phyloP scores from a whole-genome alignment of 2,329 filamentous ascomycete genomes.

The Trichoderma sp. region DNA sequence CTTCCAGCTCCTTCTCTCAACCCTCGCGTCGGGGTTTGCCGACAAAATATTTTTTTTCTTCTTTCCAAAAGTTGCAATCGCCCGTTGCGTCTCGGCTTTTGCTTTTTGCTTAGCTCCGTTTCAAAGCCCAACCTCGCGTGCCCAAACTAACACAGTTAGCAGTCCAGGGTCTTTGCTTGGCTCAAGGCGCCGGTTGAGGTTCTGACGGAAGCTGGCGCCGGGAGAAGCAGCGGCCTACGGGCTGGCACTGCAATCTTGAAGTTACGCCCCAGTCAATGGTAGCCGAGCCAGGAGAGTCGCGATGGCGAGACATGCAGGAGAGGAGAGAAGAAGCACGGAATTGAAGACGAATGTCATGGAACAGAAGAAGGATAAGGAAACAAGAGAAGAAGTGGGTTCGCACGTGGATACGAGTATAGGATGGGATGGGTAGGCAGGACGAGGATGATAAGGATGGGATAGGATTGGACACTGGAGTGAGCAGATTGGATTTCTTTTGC shows the following conservation, averaged over 20 bases:
- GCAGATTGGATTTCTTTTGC: background rate
- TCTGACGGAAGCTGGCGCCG: slow-evolving; percentile 3
- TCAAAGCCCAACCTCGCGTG: slow-evolving; percentile 2
- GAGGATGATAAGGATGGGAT: slow-evolving; percentile 15
- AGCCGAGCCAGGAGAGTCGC: slow-evolving; percentile 15
- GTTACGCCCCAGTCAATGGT: slow-evolving; percentile 17
- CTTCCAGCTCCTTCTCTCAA: background rate
- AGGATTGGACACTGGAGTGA: background rate
- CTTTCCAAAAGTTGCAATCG: background rate
- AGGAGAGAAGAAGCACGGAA: background rate
- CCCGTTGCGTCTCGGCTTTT: background rate
- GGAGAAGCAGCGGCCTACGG: slow-evolving; percentile 18
- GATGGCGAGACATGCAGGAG: slow-evolving; percentile 22
- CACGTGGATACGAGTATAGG: background rate
- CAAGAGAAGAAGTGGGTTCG: slow-evolving; percentile 9
- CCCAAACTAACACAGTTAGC: background rate
- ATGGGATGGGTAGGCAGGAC: background rate
- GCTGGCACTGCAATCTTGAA: slow-evolving; percentile 17
- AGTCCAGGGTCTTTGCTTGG: slow-evolving; percentile 3
- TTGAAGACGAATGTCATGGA: background rate
- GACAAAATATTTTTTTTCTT: background rate
- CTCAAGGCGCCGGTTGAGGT: slow-evolving; percentile 12
- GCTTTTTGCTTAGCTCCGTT: slow-evolving; percentile 6
- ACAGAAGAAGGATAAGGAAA: background rate
- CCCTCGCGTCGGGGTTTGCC: background rate